Conservation (phyloP, 2,329 filamentous ascomycete species). For the Thielaviopsis euricoi region DNA sequence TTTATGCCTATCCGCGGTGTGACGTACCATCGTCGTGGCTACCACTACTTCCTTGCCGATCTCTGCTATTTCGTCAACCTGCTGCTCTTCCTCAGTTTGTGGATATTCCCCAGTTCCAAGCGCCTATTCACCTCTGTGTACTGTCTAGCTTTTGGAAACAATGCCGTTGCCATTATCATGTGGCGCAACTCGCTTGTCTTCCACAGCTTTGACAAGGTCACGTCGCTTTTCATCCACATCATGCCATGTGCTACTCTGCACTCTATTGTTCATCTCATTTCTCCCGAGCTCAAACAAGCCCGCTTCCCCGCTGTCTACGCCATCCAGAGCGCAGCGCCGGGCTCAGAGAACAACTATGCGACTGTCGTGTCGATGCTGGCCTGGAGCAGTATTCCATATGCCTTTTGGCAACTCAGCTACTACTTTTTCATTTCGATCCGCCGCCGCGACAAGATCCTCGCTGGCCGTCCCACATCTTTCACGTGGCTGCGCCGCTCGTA, state of each 20-base stretch:
- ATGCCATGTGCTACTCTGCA: slow-evolving; percentile 95
- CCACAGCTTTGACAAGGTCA: slow-evolving; percentile 96
- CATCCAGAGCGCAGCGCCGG: slow-evolving; percentile 53
- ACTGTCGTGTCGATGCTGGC: slow-evolving; percentile 69
- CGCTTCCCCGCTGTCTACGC: slow-evolving; percentile 75
- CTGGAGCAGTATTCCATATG: slow-evolving; percentile 88
- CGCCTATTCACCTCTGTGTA: slow-evolving; percentile 83
- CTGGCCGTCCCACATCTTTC: slow-evolving; percentile 87
- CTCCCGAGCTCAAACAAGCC: slow-evolving; percentile 43
- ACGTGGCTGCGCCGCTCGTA: slow-evolving; percentile 93
- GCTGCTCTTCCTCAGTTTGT: slow-evolving; percentile 64
- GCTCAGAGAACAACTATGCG: slow-evolving; percentile 65
- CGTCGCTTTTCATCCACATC: slow-evolving; percentile 96
- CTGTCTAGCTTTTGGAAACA: slow-evolving; percentile 89
- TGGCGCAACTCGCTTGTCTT: slow-evolving; percentile 98
- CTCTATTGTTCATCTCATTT: slow-evolving; percentile 71
- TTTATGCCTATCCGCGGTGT: slow-evolving; percentile 95
- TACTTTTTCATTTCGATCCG: slow-evolving; percentile 93
- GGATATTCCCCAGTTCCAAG: slow-evolving; percentile 81
- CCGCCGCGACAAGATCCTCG: slow-evolving; percentile 87
- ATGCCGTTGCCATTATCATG: slow-evolving; percentile 95
- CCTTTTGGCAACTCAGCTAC: slow-evolving; percentile 81
- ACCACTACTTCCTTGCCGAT: slow-evolving; percentile 94
- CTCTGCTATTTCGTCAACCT: slow-evolving; percentile 98
- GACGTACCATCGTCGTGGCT: slow-evolving; percentile 78